phyloP scores from a whole-genome alignment of 257 asterid genomes.

The Solanum verrucosum region DNA sequence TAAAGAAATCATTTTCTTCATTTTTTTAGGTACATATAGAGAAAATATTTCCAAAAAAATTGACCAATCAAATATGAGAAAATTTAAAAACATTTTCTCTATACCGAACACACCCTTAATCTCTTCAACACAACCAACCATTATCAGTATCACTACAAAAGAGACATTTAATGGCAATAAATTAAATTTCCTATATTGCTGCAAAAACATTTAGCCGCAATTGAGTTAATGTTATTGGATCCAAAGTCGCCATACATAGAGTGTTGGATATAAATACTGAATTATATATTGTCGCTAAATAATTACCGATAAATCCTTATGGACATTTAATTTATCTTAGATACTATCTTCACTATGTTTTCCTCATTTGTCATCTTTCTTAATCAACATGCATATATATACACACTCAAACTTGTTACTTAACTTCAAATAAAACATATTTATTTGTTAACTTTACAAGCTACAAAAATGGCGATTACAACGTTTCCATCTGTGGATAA shows the following conservation, averaged over 20 bases:
- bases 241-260: neutral
- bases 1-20: neutral
- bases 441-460: neutral
- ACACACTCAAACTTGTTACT: too few relatives aligned
- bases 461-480: constrained; percentile 1
- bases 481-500: constrained; percentile 32
- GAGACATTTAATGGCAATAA: neutral
- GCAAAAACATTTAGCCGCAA: too few relatives aligned
- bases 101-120: neutral
- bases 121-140: neutral
- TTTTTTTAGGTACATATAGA: neutral
- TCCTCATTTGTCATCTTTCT: neutral
- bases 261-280: neutral
- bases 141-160: neutral
- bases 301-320: neutral
- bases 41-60: neutral
- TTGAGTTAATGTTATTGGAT: neutral
- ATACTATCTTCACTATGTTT: neutral
- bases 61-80: neutral
- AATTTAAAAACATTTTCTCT: neutral
- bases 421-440: too few relatives aligned
- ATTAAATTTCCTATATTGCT: neutral
- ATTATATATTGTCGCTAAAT: too few relatives aligned
- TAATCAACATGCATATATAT: neutral
- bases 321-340: neutral